A percentile compares a stretch with the other conserved stretches of the same genome.
These are phyloP conservation scores for Dillenia turbinata DNA, from an alignment of 164 flowering plant genomes.

Conservation along the genomic window DNA sequence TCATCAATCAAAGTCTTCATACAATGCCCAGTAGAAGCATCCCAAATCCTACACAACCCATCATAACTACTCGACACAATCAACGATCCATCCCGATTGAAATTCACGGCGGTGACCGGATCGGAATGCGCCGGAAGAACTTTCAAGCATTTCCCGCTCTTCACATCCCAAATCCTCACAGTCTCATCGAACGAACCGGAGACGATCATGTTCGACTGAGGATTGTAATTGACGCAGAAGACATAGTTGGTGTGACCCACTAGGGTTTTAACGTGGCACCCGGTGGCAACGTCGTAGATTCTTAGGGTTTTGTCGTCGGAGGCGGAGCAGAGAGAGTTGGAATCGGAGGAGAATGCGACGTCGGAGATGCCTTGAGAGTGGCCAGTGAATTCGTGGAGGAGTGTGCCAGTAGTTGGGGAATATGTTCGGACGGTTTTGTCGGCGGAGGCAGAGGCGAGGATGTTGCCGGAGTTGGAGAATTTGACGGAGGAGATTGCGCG, in stretches of 20 bases:
- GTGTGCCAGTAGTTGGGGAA: slow-evolving; percentile 26
- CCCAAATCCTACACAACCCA: slow-evolving; percentile 80
- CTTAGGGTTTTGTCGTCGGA: slow-evolving; percentile 78
- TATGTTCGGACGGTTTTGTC: slow-evolving; percentile 54
- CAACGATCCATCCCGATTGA: slow-evolving; percentile 51
- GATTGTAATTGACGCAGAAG: slow-evolving; percentile 64
- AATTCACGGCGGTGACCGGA: slow-evolving; percentile 66
- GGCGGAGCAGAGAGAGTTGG: slow-evolving; percentile 56
- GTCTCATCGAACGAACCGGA: slow-evolving; percentile 88
- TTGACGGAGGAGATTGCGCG: slow-evolving; percentile 62
- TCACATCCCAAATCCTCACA: slow-evolving; percentile 74
- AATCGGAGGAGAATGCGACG: slow-evolving; percentile 67
- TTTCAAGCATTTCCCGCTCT: slow-evolving; percentile 62
- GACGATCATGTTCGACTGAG: slow-evolving; percentile 66
- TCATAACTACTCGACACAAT: slow-evolving; percentile 75
- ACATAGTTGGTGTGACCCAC: slow-evolving; percentile 69
- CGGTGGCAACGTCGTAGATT: slow-evolving; percentile 55
- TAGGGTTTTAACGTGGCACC: slow-evolving; percentile 50
- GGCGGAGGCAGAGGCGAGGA: slow-evolving; percentile 68
- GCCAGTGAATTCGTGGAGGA: slow-evolving; percentile 39
- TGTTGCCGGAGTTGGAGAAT: slow-evolving; percentile 66
- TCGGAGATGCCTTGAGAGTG: slow-evolving; percentile 74
- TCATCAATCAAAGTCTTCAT: slow-evolving; percentile 74
- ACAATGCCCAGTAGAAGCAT: slow-evolving; percentile 73
- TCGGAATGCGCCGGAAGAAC: slow-evolving; percentile 81